Base-by-base conservation (phyloP, 129 eudicot species). In the Helichrysum umbraculigerum region DNA sequence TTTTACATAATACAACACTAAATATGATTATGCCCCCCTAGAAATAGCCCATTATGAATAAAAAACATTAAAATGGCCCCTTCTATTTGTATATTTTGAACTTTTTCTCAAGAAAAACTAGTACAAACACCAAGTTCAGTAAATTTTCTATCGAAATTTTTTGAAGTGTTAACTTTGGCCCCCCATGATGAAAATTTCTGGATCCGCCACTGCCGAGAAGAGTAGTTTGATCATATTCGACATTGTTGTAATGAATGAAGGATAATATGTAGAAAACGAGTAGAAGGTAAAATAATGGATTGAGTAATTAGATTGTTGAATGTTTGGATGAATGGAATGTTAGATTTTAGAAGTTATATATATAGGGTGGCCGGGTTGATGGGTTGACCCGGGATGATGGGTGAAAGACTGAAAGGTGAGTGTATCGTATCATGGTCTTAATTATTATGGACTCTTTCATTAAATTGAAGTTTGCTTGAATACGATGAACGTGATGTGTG, bases 151-250 rank as follows among this genome's bases (percentile, higher is more conserved):
- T n/a, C n/a, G n/a, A n/a, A n/a, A n/a, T n/a, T n/a, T n/a, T n/a
- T n/a, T n/a, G n/a, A n/a, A n/a, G n/a, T n/a, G n/a, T n/a, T n/a
- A n/a, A n/a, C n/a, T n/a, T n/a, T n/a, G n/a, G n/a, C n/a, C n/a
- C n/a, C n/a, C n/a, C n/a, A n/a, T n/a, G n/a, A n/a, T n/a, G n/a
- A n/a, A n/a, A n/a, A n/a, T n/a, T n/a, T n/a, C n/a, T n/a, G n/a
- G n/a, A n/a, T n/a, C n/a, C n/a, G n/a, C n/a, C n/a, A n/a, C n/a
- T n/a, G n/a, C 3, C 17, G n/a, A 7, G 66, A 61, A 61, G 34
- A 61, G 66, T 28, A 61, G 37, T 61, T 61, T 61, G 7, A 61
- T 61, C 37, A 28, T 61, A 28, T 61, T 61, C 35, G 66, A 61
- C 66, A 61, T 61, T 12, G n/a, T 61, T 61, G 33, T 61, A 15